Evolutionary conservation across 441 rosid species (phyloP).

Genomic region (Dalechampia spathulata): DNA sequence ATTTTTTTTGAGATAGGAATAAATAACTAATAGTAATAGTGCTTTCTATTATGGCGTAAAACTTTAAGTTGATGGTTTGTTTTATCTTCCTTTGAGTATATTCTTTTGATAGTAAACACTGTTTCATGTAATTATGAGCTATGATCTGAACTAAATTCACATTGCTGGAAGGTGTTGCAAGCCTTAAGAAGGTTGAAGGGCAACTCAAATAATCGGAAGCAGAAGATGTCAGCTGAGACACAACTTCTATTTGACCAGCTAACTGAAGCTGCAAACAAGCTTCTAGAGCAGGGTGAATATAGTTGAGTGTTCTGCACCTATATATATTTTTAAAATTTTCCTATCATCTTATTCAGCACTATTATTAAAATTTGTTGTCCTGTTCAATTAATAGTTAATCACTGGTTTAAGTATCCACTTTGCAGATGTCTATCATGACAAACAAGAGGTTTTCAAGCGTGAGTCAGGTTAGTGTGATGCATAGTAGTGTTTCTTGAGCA

Average conservation of each 20-base stretch:
- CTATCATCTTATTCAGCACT: too few relatives aligned
- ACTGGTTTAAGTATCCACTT: conserved; percentile 10
- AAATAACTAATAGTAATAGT: too few relatives aligned
- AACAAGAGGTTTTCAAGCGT: conserved; percentile 65
- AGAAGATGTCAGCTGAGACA: conserved; percentile 73
- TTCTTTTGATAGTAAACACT: not conserved
- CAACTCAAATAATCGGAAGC: conserved; percentile 59
- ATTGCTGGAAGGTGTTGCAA: conserved; percentile 56
- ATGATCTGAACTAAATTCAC: not conserved
- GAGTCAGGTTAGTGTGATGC: conserved; percentile 71
- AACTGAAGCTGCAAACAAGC: conserved; percentile 85
- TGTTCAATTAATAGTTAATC: not conserved
- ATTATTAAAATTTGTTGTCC: too few relatives aligned
- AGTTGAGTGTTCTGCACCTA: conserved; percentile 45
- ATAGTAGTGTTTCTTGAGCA: not conserved
- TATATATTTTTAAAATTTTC: too few relatives aligned
- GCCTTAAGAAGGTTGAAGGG: conserved; percentile 94
- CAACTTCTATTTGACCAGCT: conserved; percentile 81
- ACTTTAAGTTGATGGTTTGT: not conserved
- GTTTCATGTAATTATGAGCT: not conserved
- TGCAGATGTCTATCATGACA: conserved; percentile 86
- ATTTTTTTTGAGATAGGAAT: too few relatives aligned
- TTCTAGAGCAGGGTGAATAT: conserved; percentile 79
- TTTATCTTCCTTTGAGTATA: not conserved
- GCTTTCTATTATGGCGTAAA: not conserved